Evolutionary conservation across 305 asterid genomes (phyloP).

Genomic region (Rubia balearica): DNA sequence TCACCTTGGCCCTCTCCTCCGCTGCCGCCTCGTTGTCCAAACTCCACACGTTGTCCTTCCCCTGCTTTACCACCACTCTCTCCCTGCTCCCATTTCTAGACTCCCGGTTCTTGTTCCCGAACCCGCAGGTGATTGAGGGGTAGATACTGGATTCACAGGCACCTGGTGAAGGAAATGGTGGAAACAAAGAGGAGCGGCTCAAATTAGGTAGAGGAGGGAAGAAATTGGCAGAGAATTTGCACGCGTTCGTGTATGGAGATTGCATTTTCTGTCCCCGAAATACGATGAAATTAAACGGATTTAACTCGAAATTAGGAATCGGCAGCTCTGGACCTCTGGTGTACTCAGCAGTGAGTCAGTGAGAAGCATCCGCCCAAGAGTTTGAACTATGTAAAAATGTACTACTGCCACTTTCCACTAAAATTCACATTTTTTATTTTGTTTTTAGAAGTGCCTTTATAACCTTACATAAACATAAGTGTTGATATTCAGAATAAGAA

Average conservation of each 20-base stretch:
- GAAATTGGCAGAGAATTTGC: not conserved
- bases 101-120: constrained; percentile 16
- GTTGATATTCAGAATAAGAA: no score
- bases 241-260: constrained; percentile 11
- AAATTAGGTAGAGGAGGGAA: constrained; percentile 8
- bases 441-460: no score
- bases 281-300: not conserved
- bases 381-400: not conserved
- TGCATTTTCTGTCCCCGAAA: constrained; percentile 7
- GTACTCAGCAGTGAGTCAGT: not conserved
- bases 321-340: not conserved
- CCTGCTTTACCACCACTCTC: constrained; percentile 39
- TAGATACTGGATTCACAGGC: constrained; percentile 26
- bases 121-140: constrained; percentile 46
- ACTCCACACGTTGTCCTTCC: constrained; percentile 93
- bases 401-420: no score
- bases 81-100: constrained; percentile 20
- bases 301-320: not conserved
- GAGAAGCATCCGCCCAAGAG: not conserved
- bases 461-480: no score
- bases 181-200: constrained; percentile 3
- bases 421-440: no score
- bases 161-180: not conserved
- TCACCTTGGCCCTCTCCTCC: constrained; percentile 28
- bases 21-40: constrained; percentile 55